A percentile compares a stretch with the other conserved stretches of the same genome.
Conservation (phyloP, 805 yeast genomes). For the Metschnikowia arizonensis region DNA sequence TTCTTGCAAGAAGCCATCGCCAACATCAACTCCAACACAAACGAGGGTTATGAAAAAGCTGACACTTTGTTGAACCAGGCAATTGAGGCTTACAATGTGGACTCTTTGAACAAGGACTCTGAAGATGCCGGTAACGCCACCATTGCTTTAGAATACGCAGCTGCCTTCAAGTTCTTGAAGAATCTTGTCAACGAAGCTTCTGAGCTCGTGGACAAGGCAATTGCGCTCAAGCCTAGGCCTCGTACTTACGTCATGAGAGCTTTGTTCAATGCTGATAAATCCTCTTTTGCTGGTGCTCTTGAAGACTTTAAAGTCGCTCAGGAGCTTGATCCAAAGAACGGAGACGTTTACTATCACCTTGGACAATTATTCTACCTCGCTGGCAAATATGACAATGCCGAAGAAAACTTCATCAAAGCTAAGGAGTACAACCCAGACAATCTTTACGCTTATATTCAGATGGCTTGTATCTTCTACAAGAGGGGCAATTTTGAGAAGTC, state of each 20-base stretch:
- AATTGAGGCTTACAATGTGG: slow-evolving; percentile 41
- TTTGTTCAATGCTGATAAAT: slow-evolving; percentile 75
- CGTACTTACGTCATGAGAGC: slow-evolving; percentile 82
- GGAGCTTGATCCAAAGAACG: slow-evolving; percentile 59
- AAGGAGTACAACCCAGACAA: slow-evolving; percentile 69
- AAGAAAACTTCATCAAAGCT: slow-evolving; percentile 69
- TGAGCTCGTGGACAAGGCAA: slow-evolving; percentile 58
- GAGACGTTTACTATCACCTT: slow-evolving; percentile 88
- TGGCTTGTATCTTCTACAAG: slow-evolving; percentile 89
- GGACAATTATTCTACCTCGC: slow-evolving; percentile 88
- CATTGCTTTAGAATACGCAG: slow-evolving; percentile 77
- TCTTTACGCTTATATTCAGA: slow-evolving; percentile 82
- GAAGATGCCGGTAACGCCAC: slow-evolving; percentile 46
- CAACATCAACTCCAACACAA: slow-evolving; percentile 47
- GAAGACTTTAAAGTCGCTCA: slow-evolving; percentile 70
- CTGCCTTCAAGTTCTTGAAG: slow-evolving; percentile 79
- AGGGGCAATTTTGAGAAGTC: slow-evolving; percentile 58
- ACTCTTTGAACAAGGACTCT: slow-evolving; percentile 29
- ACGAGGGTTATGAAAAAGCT: slow-evolving; percentile 61
- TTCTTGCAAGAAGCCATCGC: slow-evolving; percentile 63
- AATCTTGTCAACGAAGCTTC: slow-evolving; percentile 66
- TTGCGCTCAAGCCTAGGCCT: slow-evolving; percentile 67
- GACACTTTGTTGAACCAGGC: slow-evolving; percentile 58
- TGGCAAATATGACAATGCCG: slow-evolving; percentile 69
- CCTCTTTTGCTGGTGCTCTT: slow-evolving; percentile 54